These are phyloP conservation scores for Jackrogersella multiformis DNA, from an alignment of 495 filamentous ascomycete species.

Conservation along the genomic window DNA sequence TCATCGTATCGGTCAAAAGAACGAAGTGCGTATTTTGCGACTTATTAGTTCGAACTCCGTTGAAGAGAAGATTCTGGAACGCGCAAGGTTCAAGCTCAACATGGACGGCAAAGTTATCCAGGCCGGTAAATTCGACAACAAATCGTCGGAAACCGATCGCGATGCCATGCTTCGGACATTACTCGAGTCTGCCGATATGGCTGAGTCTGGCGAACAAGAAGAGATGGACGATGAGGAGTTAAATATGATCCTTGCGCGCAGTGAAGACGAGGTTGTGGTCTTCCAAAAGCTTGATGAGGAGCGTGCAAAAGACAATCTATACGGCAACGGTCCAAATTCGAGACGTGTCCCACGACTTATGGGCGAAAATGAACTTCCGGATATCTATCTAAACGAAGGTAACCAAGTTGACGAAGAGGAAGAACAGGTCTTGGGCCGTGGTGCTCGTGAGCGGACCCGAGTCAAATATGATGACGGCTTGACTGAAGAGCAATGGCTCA, in stretches of 20 bases:
- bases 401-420: constrained; percentile 81
- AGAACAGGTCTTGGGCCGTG: constrained; percentile 81
- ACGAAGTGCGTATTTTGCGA: constrained; percentile 95
- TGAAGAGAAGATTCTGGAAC: constrained; percentile 97
- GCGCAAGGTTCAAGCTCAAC: constrained; percentile 96
- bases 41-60: constrained; percentile 96
- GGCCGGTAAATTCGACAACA: constrained; percentile 98
- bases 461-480: constrained; percentile 97
- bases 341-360: constrained; percentile 79
- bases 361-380: constrained; percentile 87
- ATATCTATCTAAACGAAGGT: constrained; percentile 90
- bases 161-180: constrained; percentile 93
- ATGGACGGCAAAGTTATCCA: constrained; percentile 99
- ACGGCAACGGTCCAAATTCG: constrained; percentile 71
- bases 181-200: constrained; percentile 90
- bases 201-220: constrained; percentile 80
- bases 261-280: constrained; percentile 71
- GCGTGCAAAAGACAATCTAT: constrained; percentile 66
- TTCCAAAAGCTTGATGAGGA: constrained; percentile 86
- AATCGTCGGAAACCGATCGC: constrained; percentile 97
- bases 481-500: constrained; percentile 95
- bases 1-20: constrained; percentile 99
- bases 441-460: constrained; percentile 89
- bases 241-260: constrained; percentile 85
- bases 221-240: constrained; percentile 98